A percentile compares a stretch with the other conserved stretches of the same genome.
Evolutionary conservation across 2,329 filamentous ascomycete genomes (phyloP).

Genomic region (Waltergamsia citrina): DNA sequence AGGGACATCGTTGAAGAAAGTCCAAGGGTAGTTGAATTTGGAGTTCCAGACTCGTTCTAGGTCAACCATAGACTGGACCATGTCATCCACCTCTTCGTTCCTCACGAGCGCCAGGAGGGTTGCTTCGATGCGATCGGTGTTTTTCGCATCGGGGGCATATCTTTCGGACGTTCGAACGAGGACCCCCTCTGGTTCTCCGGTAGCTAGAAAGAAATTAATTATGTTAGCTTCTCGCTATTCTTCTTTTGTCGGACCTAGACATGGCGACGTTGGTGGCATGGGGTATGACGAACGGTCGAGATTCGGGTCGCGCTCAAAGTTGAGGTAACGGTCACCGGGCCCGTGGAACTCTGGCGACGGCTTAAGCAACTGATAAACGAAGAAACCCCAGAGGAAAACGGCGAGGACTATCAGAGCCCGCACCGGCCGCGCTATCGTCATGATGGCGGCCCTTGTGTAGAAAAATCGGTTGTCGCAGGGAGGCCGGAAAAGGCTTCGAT

Average conservation of each 20-base stretch:
- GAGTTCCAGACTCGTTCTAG: conserved; percentile 92
- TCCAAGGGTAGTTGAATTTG: conserved; percentile 99
- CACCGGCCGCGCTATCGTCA: conserved; percentile 81
- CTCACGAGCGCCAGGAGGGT: conserved; percentile 87
- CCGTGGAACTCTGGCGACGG: conserved; percentile 36
- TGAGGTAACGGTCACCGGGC: conserved; percentile 31
- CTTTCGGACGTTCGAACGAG: conserved; percentile 65
- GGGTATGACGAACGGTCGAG: conserved; percentile 60
- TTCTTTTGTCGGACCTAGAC: too few species aligned
- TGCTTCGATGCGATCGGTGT: conserved; percentile 82
- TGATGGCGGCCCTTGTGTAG: too few species aligned
- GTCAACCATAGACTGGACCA: conserved; percentile 83
- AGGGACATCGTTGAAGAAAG: conserved; percentile 94
- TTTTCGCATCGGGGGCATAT: conserved; percentile 66
- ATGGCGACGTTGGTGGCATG: too few species aligned
- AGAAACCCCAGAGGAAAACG: conserved; percentile 65
- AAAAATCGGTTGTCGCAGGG: too few species aligned
- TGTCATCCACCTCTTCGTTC: conserved; percentile 77
- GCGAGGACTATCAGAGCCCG: conserved; percentile 67
- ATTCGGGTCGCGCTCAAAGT: conserved; percentile 73
- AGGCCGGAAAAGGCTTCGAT: too few species aligned
- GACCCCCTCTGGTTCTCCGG: conserved; percentile 70
- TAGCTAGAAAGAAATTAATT: conserved; percentile 43
- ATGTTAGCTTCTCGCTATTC: too few species aligned
- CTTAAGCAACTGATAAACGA: conserved; percentile 66